These are phyloP conservation scores for Saccharomyces kudriavzevii DNA, from an alignment of 805 yeast genomes.

Conservation along the genomic window DNA sequence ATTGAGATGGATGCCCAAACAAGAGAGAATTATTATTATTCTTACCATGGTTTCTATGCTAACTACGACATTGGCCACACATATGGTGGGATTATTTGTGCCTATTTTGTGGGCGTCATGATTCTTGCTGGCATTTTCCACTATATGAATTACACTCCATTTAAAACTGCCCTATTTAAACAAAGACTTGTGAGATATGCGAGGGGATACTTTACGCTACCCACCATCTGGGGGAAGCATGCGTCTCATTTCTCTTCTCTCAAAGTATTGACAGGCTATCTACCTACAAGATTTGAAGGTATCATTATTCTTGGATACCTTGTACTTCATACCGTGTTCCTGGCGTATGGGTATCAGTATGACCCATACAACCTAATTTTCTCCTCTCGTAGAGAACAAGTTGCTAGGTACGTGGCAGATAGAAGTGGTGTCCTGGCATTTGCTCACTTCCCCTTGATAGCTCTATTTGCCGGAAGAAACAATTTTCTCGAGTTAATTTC, in stretches of 20 bases:
- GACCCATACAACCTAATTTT: slow-evolving; percentile 14
- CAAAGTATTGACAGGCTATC: slow-evolving; percentile 8
- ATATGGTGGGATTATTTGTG: slow-evolving; percentile 9
- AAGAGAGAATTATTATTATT: slow-evolving; percentile 6
- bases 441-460: slow-evolving; percentile 44
- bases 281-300: slow-evolving; percentile 22
- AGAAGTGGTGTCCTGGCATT: slow-evolving; percentile 41
- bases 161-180: slow-evolving; percentile 7
- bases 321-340: slow-evolving; percentile 10
- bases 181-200: slow-evolving; percentile 6
- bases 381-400: slow-evolving; percentile 9
- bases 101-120: slow-evolving; percentile 10
- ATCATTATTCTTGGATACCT: slow-evolving; percentile 12
- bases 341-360: slow-evolving; percentile 9
- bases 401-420: slow-evolving; percentile 34
- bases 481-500: slow-evolving; percentile 54
- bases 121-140: slow-evolving; percentile 6
- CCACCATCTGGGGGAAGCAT: slow-evolving; percentile 14
- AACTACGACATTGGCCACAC: slow-evolving; percentile 16
- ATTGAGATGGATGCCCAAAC: slow-evolving; percentile 6
- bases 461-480: slow-evolving; percentile 66
- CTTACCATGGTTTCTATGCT: slow-evolving; percentile 13
- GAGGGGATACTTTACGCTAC: slow-evolving; percentile 14
- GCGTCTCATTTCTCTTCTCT: slow-evolving; percentile 10
- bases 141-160: slow-evolving; percentile 8